Evolutionary conservation across 345 rosid genomes (phyloP), one percentile per base, ranked within the genome.

Genomic region (Bruguiera gymnorhiza): DNA sequence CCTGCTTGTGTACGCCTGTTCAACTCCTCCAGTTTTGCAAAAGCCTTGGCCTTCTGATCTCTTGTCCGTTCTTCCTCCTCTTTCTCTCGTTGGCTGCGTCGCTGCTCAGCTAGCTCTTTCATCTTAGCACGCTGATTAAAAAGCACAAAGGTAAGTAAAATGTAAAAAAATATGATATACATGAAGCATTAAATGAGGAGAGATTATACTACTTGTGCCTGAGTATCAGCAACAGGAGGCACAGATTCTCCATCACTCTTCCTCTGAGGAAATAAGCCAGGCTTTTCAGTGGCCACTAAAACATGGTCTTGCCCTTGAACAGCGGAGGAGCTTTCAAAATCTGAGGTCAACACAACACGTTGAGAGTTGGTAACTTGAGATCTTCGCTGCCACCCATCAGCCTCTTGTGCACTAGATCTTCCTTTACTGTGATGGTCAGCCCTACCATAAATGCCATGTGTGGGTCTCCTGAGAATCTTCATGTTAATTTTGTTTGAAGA

Each of bases 21-120:
- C 84, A 96, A 75, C 78, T 89, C 99, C 78, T 86, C 93, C 71
- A 86, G 77, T 80, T 95, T 95, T 65, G 87, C 91, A 52, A 72
- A 83, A 70, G 98, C 92, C 87, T 84, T 95, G 65, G 97, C 97
- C 76, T 81, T 92, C 83, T 89, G 97, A 16, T 90, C 94, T 82
- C 88, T 96, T 48, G 71, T 80, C 67, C 97, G 83, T 76, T 96
- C 96, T 73, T 95, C 99, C 83, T 95, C 99, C 80, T 89, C 97
- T 71, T 85, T 79, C 70, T 86, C 88, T 54, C 87, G 81, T 71
- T 86, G 96, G 67, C 81, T 90, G 67, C 75, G 78, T 70, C 90
- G 88, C 78, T 88, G 89, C 80, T 78, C 79, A 63, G 93, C 96
- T 66, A 84, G 76, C 74, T 89, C 98, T 83, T 67, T 85, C 91